A percentile compares a stretch with the other conserved stretches of the same genome.
Evolutionary conservation across 257 asterid genomes (phyloP).

Genomic region (Ocimum tenuiflorum): DNA sequence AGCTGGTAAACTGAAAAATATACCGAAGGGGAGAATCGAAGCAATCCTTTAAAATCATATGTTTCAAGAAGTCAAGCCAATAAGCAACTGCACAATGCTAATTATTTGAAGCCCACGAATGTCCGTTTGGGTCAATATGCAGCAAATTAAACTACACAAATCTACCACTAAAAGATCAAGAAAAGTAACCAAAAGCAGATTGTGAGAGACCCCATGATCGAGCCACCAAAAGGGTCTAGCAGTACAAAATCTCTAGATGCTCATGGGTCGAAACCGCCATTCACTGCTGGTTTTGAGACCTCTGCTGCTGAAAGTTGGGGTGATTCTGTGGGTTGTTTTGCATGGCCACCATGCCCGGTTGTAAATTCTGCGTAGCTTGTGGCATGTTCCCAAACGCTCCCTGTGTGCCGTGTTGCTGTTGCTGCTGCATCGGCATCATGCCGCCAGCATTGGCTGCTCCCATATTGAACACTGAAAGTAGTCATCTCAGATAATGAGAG

Average conservation of each 20-base stretch:
- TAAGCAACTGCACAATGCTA: no score
- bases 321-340: conserved; percentile 67
- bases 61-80: no score
- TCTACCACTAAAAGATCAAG: neutral
- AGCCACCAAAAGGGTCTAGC: neutral
- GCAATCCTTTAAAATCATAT: no score
- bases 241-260: neutral
- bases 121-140: no score
- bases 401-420: conserved; percentile 53
- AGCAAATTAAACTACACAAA: neutral
- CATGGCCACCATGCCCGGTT: conserved; percentile 46
- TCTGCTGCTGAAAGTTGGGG: conserved; percentile 80
- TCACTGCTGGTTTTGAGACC: conserved; percentile 80
- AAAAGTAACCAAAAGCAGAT: neutral
- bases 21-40: no score
- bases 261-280: neutral
- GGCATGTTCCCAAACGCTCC: conserved; percentile 70
- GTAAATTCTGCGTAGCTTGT: conserved; percentile 61
- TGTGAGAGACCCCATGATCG: neutral
- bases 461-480: conserved; percentile 67
- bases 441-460: conserved; percentile 52
- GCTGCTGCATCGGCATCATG: conserved; percentile 76
- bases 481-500: neutral
- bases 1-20: no score
- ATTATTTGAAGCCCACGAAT: no score